These are phyloP conservation scores for Diaporthe ilicicola DNA, from an alignment of 2,329 filamentous ascomycete species.

Conservation along the genomic window DNA sequence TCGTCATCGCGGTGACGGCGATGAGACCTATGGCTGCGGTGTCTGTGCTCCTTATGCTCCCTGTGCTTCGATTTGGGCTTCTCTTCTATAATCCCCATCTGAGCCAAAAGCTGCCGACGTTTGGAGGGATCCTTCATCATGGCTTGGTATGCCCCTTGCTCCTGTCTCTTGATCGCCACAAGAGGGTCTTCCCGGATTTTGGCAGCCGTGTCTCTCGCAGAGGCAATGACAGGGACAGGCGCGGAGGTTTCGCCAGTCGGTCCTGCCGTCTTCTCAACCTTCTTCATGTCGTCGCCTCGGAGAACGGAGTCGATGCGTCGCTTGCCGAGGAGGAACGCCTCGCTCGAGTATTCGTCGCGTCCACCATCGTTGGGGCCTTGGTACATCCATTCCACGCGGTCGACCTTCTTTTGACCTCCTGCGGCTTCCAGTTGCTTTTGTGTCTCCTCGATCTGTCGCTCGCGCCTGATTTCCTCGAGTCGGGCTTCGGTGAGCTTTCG, in stretches of 20 bases:
- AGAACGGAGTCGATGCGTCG: constrained; percentile 85
- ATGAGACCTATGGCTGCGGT: constrained; percentile 51
- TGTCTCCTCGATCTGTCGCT: constrained; percentile 90
- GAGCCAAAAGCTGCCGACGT: constrained; percentile 71
- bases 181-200: constrained; percentile 94
- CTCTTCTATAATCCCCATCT: constrained; percentile 65
- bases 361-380: constrained; percentile 80
- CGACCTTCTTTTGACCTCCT: constrained; percentile 80
- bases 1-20: constrained; percentile 55
- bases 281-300: constrained; percentile 81
- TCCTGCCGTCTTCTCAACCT: constrained; percentile 77
- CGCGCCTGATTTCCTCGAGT: constrained; percentile 91
- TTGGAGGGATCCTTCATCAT: constrained; percentile 82
- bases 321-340: constrained; percentile 93
- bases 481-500: constrained; percentile 93
- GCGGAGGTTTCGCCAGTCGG: constrained; percentile 62
- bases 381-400: constrained; percentile 99
- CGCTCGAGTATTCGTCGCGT: constrained; percentile 87
- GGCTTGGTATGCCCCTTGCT: constrained; percentile 81
- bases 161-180: constrained; percentile 90
- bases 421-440: constrained; percentile 89
- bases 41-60: constrained; percentile 53
- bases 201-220: constrained; percentile 77
- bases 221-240: constrained; percentile 74
- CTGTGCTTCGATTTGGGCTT: constrained; percentile 44